Base-by-base conservation (phyloP, 495 filamentous ascomycete genomes). In the Penicillium roqueforti region DNA sequence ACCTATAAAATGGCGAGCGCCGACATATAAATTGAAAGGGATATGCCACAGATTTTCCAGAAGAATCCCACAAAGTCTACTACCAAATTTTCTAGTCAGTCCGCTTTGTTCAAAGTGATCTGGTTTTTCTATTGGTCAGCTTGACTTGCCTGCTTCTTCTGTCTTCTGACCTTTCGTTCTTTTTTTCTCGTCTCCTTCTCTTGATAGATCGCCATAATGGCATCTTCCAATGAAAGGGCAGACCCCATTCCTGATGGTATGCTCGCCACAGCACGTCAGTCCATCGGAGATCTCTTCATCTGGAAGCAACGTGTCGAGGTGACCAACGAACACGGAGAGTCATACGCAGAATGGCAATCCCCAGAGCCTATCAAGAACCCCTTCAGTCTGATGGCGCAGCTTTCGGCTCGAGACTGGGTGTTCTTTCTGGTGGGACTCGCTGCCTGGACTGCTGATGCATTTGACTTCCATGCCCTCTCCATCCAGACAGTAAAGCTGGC, bases 381-480 rank as follows among this genome's bases (percentile, higher is more conserved):
- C 14, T 67, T 88, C 67, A 79, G 73, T 19, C 68, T 87, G 39
- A 65, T 86, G 46, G 74, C 73, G 44, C 75, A 81, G 68, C 72
- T 89, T 18, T 72, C 74, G 7, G 70, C 62, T 6, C 68, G 67
- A 11, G 76, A 81, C 57, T 88, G 84, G 85, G 52, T 83, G 16
- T 86, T 81, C 64, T 87, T 87, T 60, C 38, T 84, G 16, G 82
- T 85, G 10, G 84, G 83, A 19, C 76, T 87, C 60, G 51, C 67
- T 11, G 80, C 85, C 4, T 89, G 84, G 85, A 83, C 77, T 14
- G 82, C 83, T 13, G 86, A 88, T 65, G 85, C 84, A 5, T 88
- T 87, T 67, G 88, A 92, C 67, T 91, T 91, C 67, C 84, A 89
- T 63, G 83, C 87, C 3, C 73, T 92, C 5, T 83, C 85, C 4